A percentile compares a stretch with the other conserved stretches of the same genome.
phyloP scores from a whole-genome alignment of 768 basidiomycete species.

The Termitomyces sp. region DNA sequence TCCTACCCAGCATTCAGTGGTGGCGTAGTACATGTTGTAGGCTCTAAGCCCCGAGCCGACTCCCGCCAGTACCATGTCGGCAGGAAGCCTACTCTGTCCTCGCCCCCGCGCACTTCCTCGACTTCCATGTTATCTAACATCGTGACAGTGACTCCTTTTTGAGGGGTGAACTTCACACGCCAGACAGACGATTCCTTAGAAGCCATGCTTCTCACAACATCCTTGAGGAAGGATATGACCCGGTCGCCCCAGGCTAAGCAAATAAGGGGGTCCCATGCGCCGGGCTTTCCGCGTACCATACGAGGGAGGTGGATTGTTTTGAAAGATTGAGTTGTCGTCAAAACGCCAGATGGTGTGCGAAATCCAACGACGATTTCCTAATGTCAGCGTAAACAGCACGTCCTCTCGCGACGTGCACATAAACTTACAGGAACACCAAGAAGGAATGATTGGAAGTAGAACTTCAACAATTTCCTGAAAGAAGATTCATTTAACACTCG shows the following conservation, averaged over 20 bases:
- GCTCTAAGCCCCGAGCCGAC: conserved; percentile 11
- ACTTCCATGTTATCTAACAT: conserved; percentile 44
- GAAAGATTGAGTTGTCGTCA: conserved; percentile 65
- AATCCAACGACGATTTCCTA: conserved; percentile 88
- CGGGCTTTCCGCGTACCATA: conserved; percentile 66
- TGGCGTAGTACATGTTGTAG: neutral
- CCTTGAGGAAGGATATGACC: conserved; percentile 53
- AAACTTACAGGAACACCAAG: conserved; percentile 80
- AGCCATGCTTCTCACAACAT: conserved; percentile 21
- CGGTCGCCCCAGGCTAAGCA: conserved; percentile 72
- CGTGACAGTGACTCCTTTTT: conserved; percentile 46
- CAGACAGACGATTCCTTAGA: conserved; percentile 43
- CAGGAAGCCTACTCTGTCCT: conserved; percentile 74
- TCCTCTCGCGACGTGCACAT: neutral
- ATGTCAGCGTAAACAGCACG: neutral
- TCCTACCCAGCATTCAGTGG: conserved; percentile 14
- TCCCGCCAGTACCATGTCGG: conserved; percentile 68
- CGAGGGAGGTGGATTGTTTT: conserved; percentile 78
- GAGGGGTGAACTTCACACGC: conserved; percentile 64
- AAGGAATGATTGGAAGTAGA: conserved; percentile 89
- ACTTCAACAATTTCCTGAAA: conserved; percentile 81
- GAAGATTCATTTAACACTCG: neutral
- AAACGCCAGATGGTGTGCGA: conserved; percentile 68
- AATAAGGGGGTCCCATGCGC: conserved; percentile 70
- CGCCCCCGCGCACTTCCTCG: conserved; percentile 56